Percentiles rank a stretch among this genome's conserved stretches.
Evolutionary conservation across 768 basidiomycete genomes (phyloP).

Genomic region (Lentinula boryana): DNA sequence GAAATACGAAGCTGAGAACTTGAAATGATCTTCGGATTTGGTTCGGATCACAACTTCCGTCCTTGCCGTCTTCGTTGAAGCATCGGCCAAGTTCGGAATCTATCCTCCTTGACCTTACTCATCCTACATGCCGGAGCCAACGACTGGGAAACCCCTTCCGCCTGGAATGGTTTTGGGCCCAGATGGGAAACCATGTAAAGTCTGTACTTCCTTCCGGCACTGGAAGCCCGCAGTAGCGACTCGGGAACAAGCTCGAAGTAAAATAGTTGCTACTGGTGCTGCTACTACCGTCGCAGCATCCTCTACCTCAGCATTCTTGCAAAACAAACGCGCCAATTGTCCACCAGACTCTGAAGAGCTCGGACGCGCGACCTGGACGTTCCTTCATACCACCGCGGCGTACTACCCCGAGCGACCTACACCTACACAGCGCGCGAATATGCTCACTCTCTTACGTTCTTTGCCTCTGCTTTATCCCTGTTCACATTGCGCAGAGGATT

Average conservation of each 20-base stretch:
- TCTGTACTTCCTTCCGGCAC: slow-evolving; percentile 75
- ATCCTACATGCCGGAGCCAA: not conserved
- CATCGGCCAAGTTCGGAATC: not conserved
- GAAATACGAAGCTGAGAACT: not conserved
- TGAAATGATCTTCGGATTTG: not conserved
- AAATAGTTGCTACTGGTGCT: slow-evolving; percentile 25
- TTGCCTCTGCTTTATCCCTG: slow-evolving; percentile 88
- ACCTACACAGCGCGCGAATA: slow-evolving; percentile 69
- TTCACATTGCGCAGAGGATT: slow-evolving; percentile 75
- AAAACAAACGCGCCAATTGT: slow-evolving; percentile 55
- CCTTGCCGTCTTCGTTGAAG: not conserved
- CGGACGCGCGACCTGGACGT: slow-evolving; percentile 93
- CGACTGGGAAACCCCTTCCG: slow-evolving; percentile 32
- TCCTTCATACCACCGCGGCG: slow-evolving; percentile 91
- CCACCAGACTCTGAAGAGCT: slow-evolving; percentile 89
- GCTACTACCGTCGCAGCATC: slow-evolving; percentile 19
- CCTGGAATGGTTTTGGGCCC: slow-evolving; percentile 87
- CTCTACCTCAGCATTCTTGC: slow-evolving; percentile 8
- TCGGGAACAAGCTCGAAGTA: slow-evolving; percentile 8
- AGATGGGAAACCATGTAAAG: slow-evolving; percentile 94
- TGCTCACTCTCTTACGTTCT: slow-evolving; percentile 74
- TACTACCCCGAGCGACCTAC: slow-evolving; percentile 89
- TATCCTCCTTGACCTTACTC: not conserved
- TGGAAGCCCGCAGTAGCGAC: slow-evolving; percentile 47
- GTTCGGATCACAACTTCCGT: not conserved